phyloP scores from a whole-genome alignment of 1,284 basidiomycete species.

The Boletus mariae region DNA sequence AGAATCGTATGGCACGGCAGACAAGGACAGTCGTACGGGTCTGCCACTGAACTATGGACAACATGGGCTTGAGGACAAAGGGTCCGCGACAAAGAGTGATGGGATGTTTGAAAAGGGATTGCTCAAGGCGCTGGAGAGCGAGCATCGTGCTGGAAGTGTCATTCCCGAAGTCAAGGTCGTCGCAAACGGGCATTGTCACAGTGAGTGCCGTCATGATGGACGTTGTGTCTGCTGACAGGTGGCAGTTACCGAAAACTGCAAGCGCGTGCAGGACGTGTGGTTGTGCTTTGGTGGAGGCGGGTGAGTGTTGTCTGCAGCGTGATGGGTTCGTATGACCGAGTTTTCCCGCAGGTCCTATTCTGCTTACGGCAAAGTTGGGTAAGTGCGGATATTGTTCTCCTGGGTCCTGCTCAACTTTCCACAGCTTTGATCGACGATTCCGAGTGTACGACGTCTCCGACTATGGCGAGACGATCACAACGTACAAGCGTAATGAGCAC shows the following conservation, averaged over 20 bases:
- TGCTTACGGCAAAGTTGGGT: slow-evolving; percentile 79
- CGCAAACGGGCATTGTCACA: slow-evolving; percentile 84
- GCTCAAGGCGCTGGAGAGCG: slow-evolving; percentile 62
- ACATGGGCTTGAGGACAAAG: slow-evolving; percentile 54
- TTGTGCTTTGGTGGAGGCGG: slow-evolving; percentile 93
- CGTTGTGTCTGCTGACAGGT: slow-evolving; percentile 13
- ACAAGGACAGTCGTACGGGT: slow-evolving; percentile 54
- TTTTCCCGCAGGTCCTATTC: slow-evolving; percentile 63
- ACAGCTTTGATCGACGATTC: slow-evolving; percentile 85
- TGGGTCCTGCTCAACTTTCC: slow-evolving; percentile 3
- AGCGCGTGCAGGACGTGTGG: slow-evolving; percentile 83
- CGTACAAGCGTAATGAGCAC: slow-evolving; percentile 83
- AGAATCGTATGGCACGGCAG: slow-evolving; percentile 59
- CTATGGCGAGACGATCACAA: slow-evolving; percentile 85
- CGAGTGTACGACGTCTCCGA: slow-evolving; percentile 81
- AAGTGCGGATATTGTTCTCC: slow-evolving; percentile 17
- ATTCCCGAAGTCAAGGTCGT: slow-evolving; percentile 76
- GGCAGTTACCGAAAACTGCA: slow-evolving; percentile 83
- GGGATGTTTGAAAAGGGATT: slow-evolving; percentile 82
- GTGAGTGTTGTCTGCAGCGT: slow-evolving; percentile 35
- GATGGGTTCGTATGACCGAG: slow-evolving; percentile 1
- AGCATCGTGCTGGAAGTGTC: slow-evolving; percentile 47
- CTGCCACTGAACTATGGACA: slow-evolving; percentile 65
- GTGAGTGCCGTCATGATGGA: slow-evolving; percentile 38
- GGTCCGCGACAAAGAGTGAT: slow-evolving; percentile 67